Conservation (phyloP, 169 alveolate genomes). For the Plasmodium adleri region DNA sequence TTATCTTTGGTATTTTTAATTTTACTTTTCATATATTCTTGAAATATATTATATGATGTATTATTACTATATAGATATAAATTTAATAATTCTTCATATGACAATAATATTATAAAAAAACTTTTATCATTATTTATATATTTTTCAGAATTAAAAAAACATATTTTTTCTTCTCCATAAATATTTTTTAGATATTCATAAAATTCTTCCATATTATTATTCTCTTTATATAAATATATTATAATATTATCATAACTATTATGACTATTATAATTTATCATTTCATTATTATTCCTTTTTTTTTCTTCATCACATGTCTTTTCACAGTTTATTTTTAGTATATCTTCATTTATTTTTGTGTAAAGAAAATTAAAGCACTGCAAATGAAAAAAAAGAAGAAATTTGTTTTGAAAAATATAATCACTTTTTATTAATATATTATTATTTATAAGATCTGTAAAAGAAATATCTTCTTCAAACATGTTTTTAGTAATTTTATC, state of each 20-base stretch:
- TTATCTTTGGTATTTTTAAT: not conserved
- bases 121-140: conserved; percentile 51
- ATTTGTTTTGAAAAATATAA: conserved; percentile 20
- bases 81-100: conserved; percentile 59
- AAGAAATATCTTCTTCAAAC: not conserved
- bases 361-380: conserved; percentile 29
- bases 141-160: conserved; percentile 49
- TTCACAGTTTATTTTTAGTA: not conserved
- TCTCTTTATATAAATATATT: conserved; percentile 30
- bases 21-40: conserved; percentile 22
- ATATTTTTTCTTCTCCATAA: conserved; percentile 12
- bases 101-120: conserved; percentile 34
- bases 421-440: conserved; percentile 51
- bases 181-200: conserved; percentile 43
- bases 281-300: not conserved
- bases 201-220: conserved; percentile 35
- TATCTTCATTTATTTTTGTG: not conserved
- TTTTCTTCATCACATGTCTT: conserved; percentile 1
- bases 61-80: not conserved
- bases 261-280: not conserved
- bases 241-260: conserved; percentile 3
- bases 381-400: conserved; percentile 39
- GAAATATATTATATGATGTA: conserved; percentile 1
- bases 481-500: conserved; percentile 3
- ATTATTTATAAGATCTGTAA: conserved; percentile 2